phyloP scores from a whole-genome alignment of 805 yeast species.

The Saccharomycopsis javanensis region DNA sequence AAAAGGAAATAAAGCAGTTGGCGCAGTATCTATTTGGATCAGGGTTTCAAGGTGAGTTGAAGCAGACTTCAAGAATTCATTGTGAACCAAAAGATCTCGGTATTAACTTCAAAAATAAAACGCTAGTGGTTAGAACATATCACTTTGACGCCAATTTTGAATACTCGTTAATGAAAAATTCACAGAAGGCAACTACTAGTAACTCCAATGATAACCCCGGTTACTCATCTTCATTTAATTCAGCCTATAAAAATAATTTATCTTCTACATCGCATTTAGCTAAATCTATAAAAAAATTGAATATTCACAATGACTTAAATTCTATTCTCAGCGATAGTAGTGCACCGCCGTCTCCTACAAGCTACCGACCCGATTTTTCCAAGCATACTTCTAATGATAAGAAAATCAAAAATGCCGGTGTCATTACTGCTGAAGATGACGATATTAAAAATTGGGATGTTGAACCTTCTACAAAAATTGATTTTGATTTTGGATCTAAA shows the following conservation, averaged over 20 bases:
- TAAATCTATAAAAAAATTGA: background rate
- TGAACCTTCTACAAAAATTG: slow-evolving; percentile 17
- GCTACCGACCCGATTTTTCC: background rate
- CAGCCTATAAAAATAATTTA: background rate
- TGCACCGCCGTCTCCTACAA: background rate
- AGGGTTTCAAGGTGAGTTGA: slow-evolving; percentile 13
- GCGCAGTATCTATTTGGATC: slow-evolving; percentile 18
- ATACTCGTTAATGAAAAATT: background rate
- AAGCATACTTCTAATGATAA: background rate
- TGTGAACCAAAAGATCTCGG: slow-evolving; percentile 15
- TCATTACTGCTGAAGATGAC: background rate
- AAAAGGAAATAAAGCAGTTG: slow-evolving; percentile 8
- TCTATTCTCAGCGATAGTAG: background rate
- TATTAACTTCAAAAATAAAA: slow-evolving; percentile 5
- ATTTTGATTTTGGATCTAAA: slow-evolving; percentile 16
- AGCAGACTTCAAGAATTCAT: slow-evolving; percentile 17
- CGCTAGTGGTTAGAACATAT: slow-evolving; percentile 16
- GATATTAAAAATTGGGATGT: slow-evolving; percentile 5
- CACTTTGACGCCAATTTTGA: slow-evolving; percentile 19
- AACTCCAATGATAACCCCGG: background rate
- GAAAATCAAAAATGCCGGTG: background rate
- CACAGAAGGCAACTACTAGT: background rate
- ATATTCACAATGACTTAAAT: background rate
- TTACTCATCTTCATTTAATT: background rate
- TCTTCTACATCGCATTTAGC: background rate